These are phyloP conservation scores for Pleurozium schreberi DNA, from an alignment of 225 moss, liverwort and hornwort genomes.

Conservation along the genomic window DNA sequence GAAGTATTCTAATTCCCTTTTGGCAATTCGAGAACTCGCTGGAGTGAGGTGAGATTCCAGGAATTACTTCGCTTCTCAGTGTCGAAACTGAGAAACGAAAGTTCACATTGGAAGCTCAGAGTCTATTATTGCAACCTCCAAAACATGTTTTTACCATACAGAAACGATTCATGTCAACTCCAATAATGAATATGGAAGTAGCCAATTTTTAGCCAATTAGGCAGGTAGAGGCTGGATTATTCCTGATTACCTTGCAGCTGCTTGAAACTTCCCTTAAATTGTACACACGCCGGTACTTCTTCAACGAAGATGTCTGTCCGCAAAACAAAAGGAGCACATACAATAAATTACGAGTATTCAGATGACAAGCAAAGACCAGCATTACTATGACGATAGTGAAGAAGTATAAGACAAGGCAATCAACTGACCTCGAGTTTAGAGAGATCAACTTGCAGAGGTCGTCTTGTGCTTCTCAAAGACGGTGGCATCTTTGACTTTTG, in stretches of 20 bases:
- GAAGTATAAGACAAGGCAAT: background rate
- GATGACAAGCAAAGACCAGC: background rate
- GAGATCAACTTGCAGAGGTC: slow-evolving; percentile 83
- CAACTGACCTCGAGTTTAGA: slow-evolving; percentile 77
- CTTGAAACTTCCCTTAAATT: slow-evolving; percentile 83
- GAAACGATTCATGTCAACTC: background rate
- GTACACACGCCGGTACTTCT: slow-evolving; percentile 91
- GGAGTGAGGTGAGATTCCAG: background rate
- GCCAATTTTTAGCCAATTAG: background rate
- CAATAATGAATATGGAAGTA: background rate
- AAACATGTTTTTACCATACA: too few species aligned
- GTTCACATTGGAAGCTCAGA: background rate
- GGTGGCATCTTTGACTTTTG: slow-evolving; percentile 66
- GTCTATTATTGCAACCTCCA: background rate
- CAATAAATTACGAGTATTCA: background rate
- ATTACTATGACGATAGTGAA: background rate
- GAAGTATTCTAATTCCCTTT: background rate
- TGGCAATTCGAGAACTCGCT: too few species aligned
- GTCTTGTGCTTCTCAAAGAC: slow-evolving; percentile 66
- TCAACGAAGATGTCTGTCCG: slow-evolving; percentile 79
- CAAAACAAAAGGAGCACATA: background rate
- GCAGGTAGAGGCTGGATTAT: background rate
- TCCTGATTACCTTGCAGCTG: slow-evolving; percentile 71
- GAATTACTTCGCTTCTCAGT: background rate
- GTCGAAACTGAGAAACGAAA: background rate